Percentiles rank a stretch among this genome's conserved stretches.
Conservation (phyloP, 345 rosid genomes). For the Syzygium oleosum region DNA sequence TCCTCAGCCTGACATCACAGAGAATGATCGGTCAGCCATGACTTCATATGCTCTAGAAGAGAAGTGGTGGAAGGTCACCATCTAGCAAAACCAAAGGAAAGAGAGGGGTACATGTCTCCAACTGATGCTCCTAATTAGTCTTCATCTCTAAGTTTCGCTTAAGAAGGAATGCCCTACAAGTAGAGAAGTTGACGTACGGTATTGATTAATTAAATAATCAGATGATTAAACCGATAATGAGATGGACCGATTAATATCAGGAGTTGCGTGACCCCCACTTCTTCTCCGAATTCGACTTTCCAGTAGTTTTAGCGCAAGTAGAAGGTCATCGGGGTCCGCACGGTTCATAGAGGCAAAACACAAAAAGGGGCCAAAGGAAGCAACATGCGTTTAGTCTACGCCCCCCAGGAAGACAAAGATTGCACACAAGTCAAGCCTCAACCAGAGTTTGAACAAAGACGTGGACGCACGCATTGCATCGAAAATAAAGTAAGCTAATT, state of each 20-base stretch:
- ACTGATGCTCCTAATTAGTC: background rate
- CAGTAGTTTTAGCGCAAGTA: background rate
- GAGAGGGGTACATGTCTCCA: background rate
- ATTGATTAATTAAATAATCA: too few species aligned
- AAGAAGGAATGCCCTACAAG: background rate
- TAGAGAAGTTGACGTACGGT: background rate
- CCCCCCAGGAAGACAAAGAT: background rate
- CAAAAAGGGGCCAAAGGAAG: background rate
- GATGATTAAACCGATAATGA: background rate
- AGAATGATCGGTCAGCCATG: background rate
- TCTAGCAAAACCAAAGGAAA: background rate
- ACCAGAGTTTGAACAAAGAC: background rate
- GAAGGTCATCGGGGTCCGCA: background rate
- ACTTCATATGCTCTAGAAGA: background rate
- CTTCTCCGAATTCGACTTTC: background rate
- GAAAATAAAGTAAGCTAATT: background rate
- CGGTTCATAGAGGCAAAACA: background rate
- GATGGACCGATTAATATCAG: background rate
- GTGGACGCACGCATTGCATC: background rate
- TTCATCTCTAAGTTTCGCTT: background rate
- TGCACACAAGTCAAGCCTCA: background rate
- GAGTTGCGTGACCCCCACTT: background rate
- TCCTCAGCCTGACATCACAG: background rate
- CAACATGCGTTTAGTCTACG: background rate
- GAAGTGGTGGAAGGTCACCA: background rate